Conservation (phyloP, 495 filamentous ascomycete species). For the Tuber borchii region DNA sequence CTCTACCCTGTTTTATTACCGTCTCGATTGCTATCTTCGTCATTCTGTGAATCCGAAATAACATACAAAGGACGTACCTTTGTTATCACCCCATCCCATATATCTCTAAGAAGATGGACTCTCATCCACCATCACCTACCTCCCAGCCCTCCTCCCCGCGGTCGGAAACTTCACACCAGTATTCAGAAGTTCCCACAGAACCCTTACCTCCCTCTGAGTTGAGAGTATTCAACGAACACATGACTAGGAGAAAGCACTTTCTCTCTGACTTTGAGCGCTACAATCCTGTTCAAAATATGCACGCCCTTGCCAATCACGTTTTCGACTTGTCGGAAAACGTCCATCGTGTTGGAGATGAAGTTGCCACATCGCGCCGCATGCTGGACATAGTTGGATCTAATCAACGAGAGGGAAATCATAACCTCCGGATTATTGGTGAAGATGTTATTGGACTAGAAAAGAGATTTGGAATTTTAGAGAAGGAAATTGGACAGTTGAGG, state of each 20-base stretch:
- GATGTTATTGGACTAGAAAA: conserved; percentile 11
- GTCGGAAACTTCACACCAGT: conserved; percentile 16
- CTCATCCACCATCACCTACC: conserved; percentile 14
- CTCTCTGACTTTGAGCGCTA: conserved; percentile 36
- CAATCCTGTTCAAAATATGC: conserved; percentile 40
- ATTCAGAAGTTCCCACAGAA: conserved; percentile 36
- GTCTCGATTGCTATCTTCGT: background rate
- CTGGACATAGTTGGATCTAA: conserved; percentile 22
- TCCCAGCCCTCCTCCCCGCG: conserved; percentile 11
- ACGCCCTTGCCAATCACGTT: conserved; percentile 37
- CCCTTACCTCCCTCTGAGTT: conserved; percentile 29
- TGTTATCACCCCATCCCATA: background rate
- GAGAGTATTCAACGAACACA: conserved; percentile 35
- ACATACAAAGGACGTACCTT: background rate
- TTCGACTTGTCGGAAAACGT: conserved; percentile 36
- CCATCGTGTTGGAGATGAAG: conserved; percentile 24
- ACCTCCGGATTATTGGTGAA: conserved; percentile 25
- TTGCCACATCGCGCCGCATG: conserved; percentile 26
- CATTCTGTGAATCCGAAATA: background rate
- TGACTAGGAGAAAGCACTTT: conserved; percentile 35
- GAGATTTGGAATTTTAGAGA: conserved; percentile 11
- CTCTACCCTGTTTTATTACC: background rate
- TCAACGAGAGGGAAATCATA: conserved; percentile 20
- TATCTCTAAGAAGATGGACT: conserved; percentile 19
- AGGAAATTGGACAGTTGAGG: conserved; percentile 29